phyloP scores from a whole-genome alignment of 116 monocot genomes.

The Thalassia testudinum region DNA sequence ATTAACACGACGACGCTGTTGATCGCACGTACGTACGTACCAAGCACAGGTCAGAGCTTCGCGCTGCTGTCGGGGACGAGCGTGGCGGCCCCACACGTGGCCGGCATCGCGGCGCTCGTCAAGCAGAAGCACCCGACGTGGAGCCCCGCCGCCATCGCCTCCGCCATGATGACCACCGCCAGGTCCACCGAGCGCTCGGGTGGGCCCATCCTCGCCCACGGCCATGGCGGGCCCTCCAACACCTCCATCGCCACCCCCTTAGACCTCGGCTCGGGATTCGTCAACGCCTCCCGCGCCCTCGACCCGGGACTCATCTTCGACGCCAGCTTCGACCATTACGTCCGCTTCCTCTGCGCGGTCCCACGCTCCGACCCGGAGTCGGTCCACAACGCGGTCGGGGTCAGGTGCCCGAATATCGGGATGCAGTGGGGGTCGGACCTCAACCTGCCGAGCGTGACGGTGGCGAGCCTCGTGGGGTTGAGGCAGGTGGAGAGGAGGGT shows the following conservation, averaged over 20 bases:
- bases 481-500: conserved; percentile 37
- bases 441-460: conserved; percentile 51
- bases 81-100: conserved; percentile 71
- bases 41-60: conserved; percentile 31
- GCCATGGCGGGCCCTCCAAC: background rate
- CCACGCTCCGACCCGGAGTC: conserved; percentile 45
- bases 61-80: conserved; percentile 53
- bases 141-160: conserved; percentile 53
- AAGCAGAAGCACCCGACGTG: conserved; percentile 47
- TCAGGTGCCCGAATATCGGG: conserved; percentile 24
- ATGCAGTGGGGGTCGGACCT: conserved; percentile 55
- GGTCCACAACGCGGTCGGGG: conserved; percentile 32
- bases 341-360: conserved; percentile 52
- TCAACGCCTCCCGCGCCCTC: conserved; percentile 37
- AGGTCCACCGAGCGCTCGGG: conserved; percentile 15
- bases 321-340: conserved; percentile 26
- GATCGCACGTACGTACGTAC: too few relatives aligned
- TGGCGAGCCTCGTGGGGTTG: conserved; percentile 41
- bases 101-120: conserved; percentile 53
- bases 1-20: too few relatives aligned
- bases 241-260: conserved; percentile 21
- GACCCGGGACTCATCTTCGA: conserved; percentile 59
- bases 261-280: conserved; percentile 43
- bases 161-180: conserved; percentile 63
- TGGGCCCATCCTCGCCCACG: conserved; percentile 19